Evolutionary conservation across 495 filamentous ascomycete genomes (phyloP), one percentile per base, ranked within the genome.

Genomic region (Hyphodiscus hymeniophilus): DNA sequence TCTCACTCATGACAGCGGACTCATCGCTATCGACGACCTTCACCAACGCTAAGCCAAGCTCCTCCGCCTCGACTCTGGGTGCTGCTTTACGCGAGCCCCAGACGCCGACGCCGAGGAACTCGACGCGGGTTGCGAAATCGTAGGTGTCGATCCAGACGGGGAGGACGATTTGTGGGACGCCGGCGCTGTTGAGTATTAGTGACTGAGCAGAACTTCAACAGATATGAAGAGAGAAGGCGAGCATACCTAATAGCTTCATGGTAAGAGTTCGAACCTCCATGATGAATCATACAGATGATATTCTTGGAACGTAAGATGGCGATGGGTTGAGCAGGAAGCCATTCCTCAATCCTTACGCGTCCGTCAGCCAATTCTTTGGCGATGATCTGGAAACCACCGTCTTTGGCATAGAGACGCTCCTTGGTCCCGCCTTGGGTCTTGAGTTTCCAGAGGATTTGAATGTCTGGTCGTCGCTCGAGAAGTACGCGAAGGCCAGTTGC

Each of bases 251-350:
- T 64, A 1, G 70, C 71, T 50, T 78, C 74, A 45, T 72, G 70
- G 40, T 66, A 78, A n/a, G 66, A 73, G 31, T 74, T 74, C 0
- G 71, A 64, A 18, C 74, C 73, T 3, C 74, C 74, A 50, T 78
- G 74, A 44, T 76, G 71, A 3, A 76, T 71, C 22, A 65, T 70
- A 16, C 63, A 64, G 17, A 70, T 55, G n/a, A 76, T 64, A 24
- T 68, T 53, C 0, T 71, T 71, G 0, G 60, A 69, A 45, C 70
- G 53, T 11, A 78, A 53, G 38, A 76, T 54, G 0, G 71, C 60
- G 32, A 70, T 60, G 11, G 72, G 72, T 32, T 75, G 69, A 1
- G 68, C 65, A 22, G 68, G 42, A 12, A 76, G 62, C 74, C 74
- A 78, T 20, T 64, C 38, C 12, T 57, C 43, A 23, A 74, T 63